Evolutionary conservation across 1,284 basidiomycete genomes (phyloP).

Genomic region (Porodaedalea pini): DNA sequence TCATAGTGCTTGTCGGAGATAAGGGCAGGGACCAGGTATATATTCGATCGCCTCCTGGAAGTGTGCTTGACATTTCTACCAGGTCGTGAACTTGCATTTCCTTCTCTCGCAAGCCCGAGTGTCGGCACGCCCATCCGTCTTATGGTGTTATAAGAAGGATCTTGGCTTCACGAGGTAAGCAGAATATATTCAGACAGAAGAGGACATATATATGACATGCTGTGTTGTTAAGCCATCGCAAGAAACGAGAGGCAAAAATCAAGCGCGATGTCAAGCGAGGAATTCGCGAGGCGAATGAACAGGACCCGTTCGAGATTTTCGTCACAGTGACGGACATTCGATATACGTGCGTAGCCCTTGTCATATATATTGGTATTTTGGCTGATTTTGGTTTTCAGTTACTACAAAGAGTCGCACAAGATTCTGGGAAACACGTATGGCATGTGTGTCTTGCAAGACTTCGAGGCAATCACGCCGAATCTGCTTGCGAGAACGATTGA

Average conservation of each 20-base stretch:
- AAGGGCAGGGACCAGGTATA: constrained; percentile 86
- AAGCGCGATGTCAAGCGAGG: constrained; percentile 94
- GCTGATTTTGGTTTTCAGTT: constrained; percentile 37
- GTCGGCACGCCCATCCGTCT: constrained; percentile 83
- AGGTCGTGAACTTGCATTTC: constrained; percentile 97
- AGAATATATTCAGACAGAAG: background rate
- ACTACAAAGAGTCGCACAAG: constrained; percentile 94
- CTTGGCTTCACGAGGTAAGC: constrained; percentile 87
- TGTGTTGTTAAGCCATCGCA: constrained; percentile 69
- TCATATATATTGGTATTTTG: background rate
- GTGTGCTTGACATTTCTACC: constrained; percentile 9
- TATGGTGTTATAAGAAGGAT: constrained; percentile 99
- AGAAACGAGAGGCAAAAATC: constrained; percentile 94
- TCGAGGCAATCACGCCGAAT: constrained; percentile 98
- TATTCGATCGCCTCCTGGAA: constrained; percentile 12
- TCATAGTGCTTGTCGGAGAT: constrained; percentile 97
- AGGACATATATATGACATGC: background rate
- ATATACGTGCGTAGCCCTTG: constrained; percentile 67
- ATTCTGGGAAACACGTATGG: constrained; percentile 97
- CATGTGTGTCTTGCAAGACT: constrained; percentile 97
- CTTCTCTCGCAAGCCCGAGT: constrained; percentile 88
- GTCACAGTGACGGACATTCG: constrained; percentile 98
- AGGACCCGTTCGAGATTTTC: constrained; percentile 97
- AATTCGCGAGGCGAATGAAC: constrained; percentile 90
- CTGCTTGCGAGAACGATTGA: constrained; percentile 95